Percentiles rank a stretch among this genome's conserved stretches.
Evolutionary conservation across 169 alveolate genomes (phyloP).

Genomic region (Amoebophrya sp.): DNA sequence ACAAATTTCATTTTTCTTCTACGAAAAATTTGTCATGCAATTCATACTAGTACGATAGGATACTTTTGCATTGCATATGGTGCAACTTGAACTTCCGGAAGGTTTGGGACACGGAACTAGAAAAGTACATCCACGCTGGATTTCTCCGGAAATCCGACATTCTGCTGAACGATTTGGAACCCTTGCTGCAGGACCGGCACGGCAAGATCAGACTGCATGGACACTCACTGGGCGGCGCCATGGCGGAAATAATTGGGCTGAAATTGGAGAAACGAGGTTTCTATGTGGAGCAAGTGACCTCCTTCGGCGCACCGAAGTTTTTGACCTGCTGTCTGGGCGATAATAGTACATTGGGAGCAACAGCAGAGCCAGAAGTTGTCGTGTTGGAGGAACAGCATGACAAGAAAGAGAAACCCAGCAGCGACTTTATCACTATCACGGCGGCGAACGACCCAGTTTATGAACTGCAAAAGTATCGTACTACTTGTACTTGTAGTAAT

Average conservation of each 20-base stretch:
- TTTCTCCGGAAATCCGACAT: neutral
- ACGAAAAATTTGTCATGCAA: neutral
- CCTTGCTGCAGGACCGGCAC: neutral
- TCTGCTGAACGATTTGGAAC: neutral
- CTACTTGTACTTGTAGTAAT: too few species aligned
- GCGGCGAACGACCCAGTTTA: neutral
- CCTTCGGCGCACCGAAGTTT: conserved; percentile 14
- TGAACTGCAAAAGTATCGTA: too few species aligned
- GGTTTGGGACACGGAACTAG: neutral
- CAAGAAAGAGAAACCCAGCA: neutral
- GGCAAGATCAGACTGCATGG: neutral
- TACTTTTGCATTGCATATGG: neutral
- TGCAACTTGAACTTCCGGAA: neutral
- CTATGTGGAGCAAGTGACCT: neutral
- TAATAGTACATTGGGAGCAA: neutral
- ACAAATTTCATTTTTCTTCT: neutral
- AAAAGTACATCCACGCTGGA: neutral
- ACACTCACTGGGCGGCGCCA: conserved; percentile 17
- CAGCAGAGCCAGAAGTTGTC: too few species aligned
- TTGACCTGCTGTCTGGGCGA: neutral
- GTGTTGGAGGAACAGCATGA: neutral
- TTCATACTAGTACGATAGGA: neutral
- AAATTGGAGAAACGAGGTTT: neutral
- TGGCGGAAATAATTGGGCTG: neutral
- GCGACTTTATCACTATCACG: neutral